Evolutionary conservation across 2,329 filamentous ascomycete genomes (phyloP), one percentile per base, ranked within the genome.

Genomic region (Capronia americana): DNA sequence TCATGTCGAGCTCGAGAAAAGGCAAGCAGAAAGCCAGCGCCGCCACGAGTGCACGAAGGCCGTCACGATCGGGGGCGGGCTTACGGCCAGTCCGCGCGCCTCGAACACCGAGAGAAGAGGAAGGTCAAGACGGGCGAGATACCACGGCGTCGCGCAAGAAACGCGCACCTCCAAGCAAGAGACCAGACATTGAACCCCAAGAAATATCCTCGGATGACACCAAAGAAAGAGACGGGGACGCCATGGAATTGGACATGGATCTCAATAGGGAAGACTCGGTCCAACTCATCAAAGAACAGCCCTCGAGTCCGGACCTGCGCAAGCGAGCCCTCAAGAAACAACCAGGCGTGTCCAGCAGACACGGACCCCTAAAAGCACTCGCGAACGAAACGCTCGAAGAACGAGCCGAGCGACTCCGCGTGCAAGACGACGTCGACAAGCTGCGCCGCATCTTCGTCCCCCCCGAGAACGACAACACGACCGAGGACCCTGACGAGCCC

Each of bases 1-100:
- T 56, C 28, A 38, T 72, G 80, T 83, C 69, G 12, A 59, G 12
- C 7, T 54, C 28, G 14, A 38, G 58, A 53, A 66, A 84, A 85
- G 65, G 81, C 82, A 30, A 85, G 81, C 71, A 78, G 79, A 44
- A 79, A 77, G 38, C 79, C 79, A 24, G 77, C 81, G 20, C 28
- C 32, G 23, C 10, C 17, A 17, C 2, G 2, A n/a, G 4, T n/a
- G 3, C 79, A 79, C 1, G 79, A 82, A 63, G 71, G 81, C 44
- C 75, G 78, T 51, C 48, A 51, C 58, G 73, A 74, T 54, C 69
- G 77, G 70, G 77, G 74, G 32, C 72, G 75, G 69, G 59, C 32
- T 60, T 70, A n/a, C 38, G 69, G 41, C 69, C 69, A 6, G 58
- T 69, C 6, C 66, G 66, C 23, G 66, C 69, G 20, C 69, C 64